Percentiles rank a stretch among this genome's conserved stretches.
Conservation (phyloP, 176 grass and related monocot species). For the Oryza longistaminata region DNA sequence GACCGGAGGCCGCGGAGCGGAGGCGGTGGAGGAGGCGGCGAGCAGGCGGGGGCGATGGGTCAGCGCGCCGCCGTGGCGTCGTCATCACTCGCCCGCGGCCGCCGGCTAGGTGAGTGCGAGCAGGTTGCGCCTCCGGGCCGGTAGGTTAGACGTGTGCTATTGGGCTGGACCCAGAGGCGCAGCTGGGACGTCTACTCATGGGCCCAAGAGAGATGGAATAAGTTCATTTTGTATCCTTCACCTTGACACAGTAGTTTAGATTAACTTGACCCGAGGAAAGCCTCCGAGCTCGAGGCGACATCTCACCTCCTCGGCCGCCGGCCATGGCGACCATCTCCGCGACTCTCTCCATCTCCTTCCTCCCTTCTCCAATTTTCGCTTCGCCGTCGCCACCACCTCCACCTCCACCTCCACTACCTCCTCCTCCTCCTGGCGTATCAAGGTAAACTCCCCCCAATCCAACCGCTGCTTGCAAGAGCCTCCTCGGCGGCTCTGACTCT, state of each 20-base stretch:
- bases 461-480: background rate
- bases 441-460: background rate
- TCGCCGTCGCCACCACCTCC: background rate
- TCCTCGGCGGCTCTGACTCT: constrained; percentile 3
- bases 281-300: background rate
- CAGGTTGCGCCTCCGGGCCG: background rate
- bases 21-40: constrained; percentile 39
- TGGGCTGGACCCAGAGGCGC: background rate
- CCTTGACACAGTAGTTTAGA: no score
- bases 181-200: background rate
- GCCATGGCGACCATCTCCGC: constrained; percentile 59
- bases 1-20: constrained; percentile 26
- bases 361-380: constrained; percentile 20
- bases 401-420: background rate
- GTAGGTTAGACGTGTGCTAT: background rate
- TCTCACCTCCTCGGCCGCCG: constrained; percentile 25
- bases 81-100: constrained; percentile 37
- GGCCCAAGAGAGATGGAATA: no score
- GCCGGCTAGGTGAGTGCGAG: background rate
- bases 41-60: constrained; percentile 22
- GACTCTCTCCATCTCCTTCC: constrained; percentile 44
- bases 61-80: constrained; percentile 38
- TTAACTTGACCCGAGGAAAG: background rate
- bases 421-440: constrained; percentile 13
- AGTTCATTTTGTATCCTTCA: no score